These are phyloP conservation scores for Candida coleopterorum DNA, from an alignment of 805 yeast species.

Conservation along the genomic window DNA sequence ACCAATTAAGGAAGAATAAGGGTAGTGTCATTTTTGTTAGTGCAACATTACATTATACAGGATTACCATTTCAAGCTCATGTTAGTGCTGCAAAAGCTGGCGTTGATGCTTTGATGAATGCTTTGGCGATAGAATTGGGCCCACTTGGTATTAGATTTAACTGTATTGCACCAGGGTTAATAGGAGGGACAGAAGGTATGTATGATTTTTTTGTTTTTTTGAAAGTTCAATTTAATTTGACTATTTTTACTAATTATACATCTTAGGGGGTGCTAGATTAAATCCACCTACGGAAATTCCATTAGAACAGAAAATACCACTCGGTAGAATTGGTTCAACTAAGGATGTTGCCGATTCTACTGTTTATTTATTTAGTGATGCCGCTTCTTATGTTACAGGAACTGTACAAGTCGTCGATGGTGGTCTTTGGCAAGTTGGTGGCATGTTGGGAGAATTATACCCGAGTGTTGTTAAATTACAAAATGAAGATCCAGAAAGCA, in stretches of 20 bases:
- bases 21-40: slow-evolving; percentile 77
- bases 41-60: slow-evolving; percentile 87
- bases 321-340: slow-evolving; percentile 65
- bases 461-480: slow-evolving; percentile 26
- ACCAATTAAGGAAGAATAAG: slow-evolving; percentile 56
- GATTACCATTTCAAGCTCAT: slow-evolving; percentile 84
- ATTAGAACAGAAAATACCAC: slow-evolving; percentile 49
- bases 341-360: slow-evolving; percentile 86
- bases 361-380: slow-evolving; percentile 76
- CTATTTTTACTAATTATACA: not conserved
- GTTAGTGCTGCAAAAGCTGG: slow-evolving; percentile 97
- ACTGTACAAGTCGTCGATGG: slow-evolving; percentile 83
- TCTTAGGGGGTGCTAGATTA: slow-evolving; percentile 41
- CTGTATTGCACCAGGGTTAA: slow-evolving; percentile 89
- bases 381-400: slow-evolving; percentile 75
- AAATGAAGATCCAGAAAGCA: slow-evolving; percentile 22
- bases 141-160: slow-evolving; percentile 83
- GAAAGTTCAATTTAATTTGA: slow-evolving; percentile 19
- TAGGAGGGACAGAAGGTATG: slow-evolving; percentile 78
- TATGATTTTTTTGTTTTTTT: too few species aligned
- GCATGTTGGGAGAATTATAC: slow-evolving; percentile 28
- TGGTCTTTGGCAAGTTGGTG: slow-evolving; percentile 80
- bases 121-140: slow-evolving; percentile 87
- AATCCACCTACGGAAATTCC: slow-evolving; percentile 29
- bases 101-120: slow-evolving; percentile 78